Base-by-base conservation (phyloP, 169 alveolate species). In the Plasmodium cynomolgi region DNA sequence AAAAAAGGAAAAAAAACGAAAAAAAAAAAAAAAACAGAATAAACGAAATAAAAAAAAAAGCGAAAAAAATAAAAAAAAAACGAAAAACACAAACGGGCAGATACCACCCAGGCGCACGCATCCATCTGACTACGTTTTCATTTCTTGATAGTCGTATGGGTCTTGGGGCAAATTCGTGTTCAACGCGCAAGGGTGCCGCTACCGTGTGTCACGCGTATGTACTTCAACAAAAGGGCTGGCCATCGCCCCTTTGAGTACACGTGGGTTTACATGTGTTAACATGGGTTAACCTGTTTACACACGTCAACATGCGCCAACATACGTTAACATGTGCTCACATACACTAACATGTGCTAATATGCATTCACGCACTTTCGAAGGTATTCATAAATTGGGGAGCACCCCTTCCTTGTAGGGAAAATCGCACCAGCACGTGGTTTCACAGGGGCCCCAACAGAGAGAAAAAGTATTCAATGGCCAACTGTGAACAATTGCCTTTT, bases 391-490 rank as follows among this genome's bases (percentile, higher is more conserved):
- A 20, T 15, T 50, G 13, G 4, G 15, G 37, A 20, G 37, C 37
- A 68, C 39, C 15, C 77, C 31, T 68, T 23, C 37, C 37, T 23
- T 68, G n/a, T 68, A 68, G 77, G 77, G 37, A 62, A 23, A 68
- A 68, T 68, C n/a, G 37, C 34, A 68, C 77, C 15, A 68, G 77
- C 77, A 68, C 37, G 77, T 68, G 77, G 37, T 68, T 68, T 68
- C 31, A 23, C 31, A 68, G 17, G 37, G 34, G 20, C 20, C 77
- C 37, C 77, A 6, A 20, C 31, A 68, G n/a, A 68, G 6, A n/a
- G 26, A 75, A 75, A 29, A 75, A 75, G 44, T 34, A 75, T 34
- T 33, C 29, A 75, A 75, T 15, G 2, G 17, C 13, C n/a, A 75
- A 29, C 37, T 7, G 56, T 33, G 44, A 75, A 75, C 47, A 75